Evolutionary conservation across 306 rosid species (phyloP).

Genomic region (Medicago lupulina): DNA sequence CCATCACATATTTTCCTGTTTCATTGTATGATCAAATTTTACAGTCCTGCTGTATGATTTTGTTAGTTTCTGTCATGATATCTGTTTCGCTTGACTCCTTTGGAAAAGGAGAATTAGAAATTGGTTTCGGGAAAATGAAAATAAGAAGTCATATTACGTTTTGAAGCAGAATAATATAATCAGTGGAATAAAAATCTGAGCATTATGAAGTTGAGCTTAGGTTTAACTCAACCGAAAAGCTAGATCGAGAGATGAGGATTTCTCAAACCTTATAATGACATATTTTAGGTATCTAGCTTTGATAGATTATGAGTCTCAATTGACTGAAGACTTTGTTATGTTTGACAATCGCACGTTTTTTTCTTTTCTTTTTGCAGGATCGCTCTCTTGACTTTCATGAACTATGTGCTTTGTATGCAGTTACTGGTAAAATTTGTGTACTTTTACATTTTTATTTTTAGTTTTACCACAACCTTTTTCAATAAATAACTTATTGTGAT

Average conservation of each 20-base stretch:
- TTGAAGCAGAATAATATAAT: no score
- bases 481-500: background rate
- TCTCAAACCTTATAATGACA: no score
- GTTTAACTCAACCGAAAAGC: no score
- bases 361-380: slow-evolving; percentile 64
- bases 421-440: slow-evolving; percentile 71
- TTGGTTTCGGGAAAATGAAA: no score
- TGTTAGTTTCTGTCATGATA: no score
- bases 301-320: slow-evolving; percentile 2
- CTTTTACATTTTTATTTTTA: slow-evolving; percentile 12
- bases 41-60: no score
- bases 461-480: background rate
- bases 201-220: no score
- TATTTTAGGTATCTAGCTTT: background rate
- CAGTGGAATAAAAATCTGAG: no score
- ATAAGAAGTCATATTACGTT: no score
- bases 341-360: slow-evolving; percentile 41
- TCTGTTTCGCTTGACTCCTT: no score
- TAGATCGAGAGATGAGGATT: no score
- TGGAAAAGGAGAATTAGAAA: no score
- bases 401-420: slow-evolving; percentile 95
- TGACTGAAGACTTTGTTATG: slow-evolving; percentile 35
- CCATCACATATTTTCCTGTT: slow-evolving; percentile 21
- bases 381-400: slow-evolving; percentile 93
- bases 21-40: background rate